Evolutionary conservation across 2,329 filamentous ascomycete species (phyloP).

Genomic region (Penicillium sp.): DNA sequence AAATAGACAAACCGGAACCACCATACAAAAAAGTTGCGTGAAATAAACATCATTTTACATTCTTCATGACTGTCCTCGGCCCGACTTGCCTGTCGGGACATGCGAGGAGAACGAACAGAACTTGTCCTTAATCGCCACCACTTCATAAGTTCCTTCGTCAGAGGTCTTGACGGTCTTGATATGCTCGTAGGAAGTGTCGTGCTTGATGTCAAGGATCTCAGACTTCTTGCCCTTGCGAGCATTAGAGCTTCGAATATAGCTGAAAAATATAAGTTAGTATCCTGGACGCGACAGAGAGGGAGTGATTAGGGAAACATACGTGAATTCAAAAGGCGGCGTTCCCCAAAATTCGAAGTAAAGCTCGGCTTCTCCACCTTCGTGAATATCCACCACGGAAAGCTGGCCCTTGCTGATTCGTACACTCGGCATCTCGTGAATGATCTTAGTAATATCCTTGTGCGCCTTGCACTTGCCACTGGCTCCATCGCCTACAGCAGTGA

Average conservation of each 20-base stretch:
- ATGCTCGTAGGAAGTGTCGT: constrained; percentile 81
- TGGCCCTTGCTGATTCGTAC: constrained; percentile 87
- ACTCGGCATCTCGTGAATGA: constrained; percentile 88
- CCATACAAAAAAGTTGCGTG: constrained; percentile 17
- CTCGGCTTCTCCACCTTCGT: constrained; percentile 92
- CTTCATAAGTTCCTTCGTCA: constrained; percentile 96
- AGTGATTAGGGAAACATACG: constrained; percentile 48
- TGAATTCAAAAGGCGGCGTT: constrained; percentile 95
- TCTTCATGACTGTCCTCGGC: constrained; percentile 30
- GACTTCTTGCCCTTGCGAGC: constrained; percentile 76
- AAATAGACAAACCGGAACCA: constrained; percentile 22
- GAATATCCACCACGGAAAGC: constrained; percentile 84
- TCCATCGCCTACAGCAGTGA: constrained; percentile 84
- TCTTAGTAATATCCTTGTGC: constrained; percentile 74
- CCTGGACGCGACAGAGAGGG: not conserved
- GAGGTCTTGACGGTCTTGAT: constrained; percentile 81
- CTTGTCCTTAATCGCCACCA: constrained; percentile 91
- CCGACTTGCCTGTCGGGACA: constrained; percentile 56
- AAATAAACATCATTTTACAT: constrained; percentile 21
- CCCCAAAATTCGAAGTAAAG: constrained; percentile 95
- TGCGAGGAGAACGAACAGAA: constrained; percentile 87
- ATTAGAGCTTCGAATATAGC: constrained; percentile 87
- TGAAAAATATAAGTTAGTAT: constrained; percentile 30
- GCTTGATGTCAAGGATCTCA: constrained; percentile 84
- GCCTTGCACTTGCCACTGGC: constrained; percentile 83